A percentile compares a stretch with the other conserved stretches of the same genome.
phyloP scores from a whole-genome alignment of 257 asterid genomes.

The Solanum pinnatisectum region DNA sequence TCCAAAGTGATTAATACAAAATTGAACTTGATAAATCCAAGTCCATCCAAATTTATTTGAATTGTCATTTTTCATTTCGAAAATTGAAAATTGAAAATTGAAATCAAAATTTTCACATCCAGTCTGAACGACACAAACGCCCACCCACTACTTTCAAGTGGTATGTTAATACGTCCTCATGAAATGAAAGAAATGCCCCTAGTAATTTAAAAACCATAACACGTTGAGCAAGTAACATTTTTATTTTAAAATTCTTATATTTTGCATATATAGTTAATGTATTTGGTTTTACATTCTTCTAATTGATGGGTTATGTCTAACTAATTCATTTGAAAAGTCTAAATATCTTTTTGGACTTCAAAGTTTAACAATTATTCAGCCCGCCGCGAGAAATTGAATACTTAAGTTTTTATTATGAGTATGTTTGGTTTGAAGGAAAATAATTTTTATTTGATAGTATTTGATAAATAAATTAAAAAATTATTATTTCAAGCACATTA shows the following conservation, averaged over 20 bases:
- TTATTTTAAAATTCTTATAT: background rate
- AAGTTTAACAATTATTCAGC: background rate
- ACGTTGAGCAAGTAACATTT: background rate
- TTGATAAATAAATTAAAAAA: background rate
- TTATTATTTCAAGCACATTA: background rate
- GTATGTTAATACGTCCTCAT: background rate
- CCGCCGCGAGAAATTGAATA: background rate
- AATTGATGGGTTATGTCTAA: background rate
- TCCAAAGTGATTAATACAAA: no score
- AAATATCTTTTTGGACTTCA: background rate
- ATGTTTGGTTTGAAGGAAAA: background rate
- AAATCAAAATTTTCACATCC: background rate
- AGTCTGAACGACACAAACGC: background rate
- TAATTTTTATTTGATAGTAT: background rate
- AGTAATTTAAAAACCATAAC: background rate
- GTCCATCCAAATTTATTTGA: background rate
- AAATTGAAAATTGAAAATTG: background rate
- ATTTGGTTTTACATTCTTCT: conserved; percentile 28
- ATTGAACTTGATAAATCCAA: background rate
- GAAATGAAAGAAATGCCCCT: background rate
- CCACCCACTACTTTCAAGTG: background rate
- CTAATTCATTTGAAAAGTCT: background rate
- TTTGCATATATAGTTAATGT: background rate
- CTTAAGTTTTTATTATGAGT: background rate
- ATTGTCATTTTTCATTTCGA: background rate